Evolutionary conservation across 306 rosid genomes (phyloP), one percentile per base, ranked within the genome.

Genomic region (Casuarina equisetifolia): DNA sequence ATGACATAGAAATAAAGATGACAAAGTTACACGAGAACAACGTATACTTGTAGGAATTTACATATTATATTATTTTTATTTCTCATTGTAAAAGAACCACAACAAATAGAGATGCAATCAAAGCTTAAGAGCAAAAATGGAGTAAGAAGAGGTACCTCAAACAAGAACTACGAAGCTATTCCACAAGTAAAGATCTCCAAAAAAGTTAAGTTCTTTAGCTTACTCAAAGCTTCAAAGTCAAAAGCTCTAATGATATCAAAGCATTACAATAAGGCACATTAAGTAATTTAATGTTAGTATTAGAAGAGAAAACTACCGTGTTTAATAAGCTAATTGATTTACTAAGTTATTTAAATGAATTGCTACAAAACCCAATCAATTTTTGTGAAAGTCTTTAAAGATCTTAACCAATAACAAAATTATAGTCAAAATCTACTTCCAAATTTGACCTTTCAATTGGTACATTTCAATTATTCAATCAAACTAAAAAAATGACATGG

Each of bases 291-390:
- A 25, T 25, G 32, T 25, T 25, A 25, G 32, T 25, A 80, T 57
- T 25, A 25, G 1, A 25, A 25, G 32, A 25, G 32, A 25, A 25
- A 25, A 25, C 80, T 13, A 83, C 90, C 97, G 90, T 94, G 78
- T 20, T 76, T 73, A 43, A 76, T 79, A 25, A 40, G 58, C 68
- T 19, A 39, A 36, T 77, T 58, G 62, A 9, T 74, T 51, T 50
- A 35, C 48, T 6, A 2, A 40, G 92, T 74, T 76, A 40, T 55
- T 76, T 87, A 89, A 72, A 90, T 91, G 63, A 90, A 81, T 83
- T 52, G 66, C 52, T 74, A 59, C 9, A 8, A 69, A 64, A 64
- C 7, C 40, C 57, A 74, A 79, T 48, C 17, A 15, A 42, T 9
- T 19, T 36, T 42, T 17, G n/a, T n/a, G 20, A 4, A 9, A 66